Evolutionary conservation across 495 filamentous ascomycete species (phyloP).

Genomic region (Penicillium mononematosum): DNA sequence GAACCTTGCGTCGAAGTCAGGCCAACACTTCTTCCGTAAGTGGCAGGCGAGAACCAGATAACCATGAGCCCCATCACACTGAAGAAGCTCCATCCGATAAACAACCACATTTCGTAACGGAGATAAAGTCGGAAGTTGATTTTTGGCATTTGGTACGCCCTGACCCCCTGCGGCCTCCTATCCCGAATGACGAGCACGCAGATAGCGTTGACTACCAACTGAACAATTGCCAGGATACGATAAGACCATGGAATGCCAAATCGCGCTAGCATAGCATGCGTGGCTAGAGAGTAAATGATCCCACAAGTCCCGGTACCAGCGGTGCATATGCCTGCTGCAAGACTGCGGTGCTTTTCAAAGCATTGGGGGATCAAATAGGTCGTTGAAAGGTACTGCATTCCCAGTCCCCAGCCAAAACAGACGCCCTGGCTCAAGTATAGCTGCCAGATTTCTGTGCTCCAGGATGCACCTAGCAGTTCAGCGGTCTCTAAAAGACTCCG

Average conservation of each 20-base stretch:
- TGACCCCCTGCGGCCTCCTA: not conserved
- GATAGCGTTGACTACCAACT: not conserved
- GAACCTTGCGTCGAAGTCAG: not conserved
- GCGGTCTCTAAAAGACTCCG: constrained; percentile 55
- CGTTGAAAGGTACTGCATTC: constrained; percentile 65
- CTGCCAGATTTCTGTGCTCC: constrained; percentile 63
- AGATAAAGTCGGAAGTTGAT: not conserved
- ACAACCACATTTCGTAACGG: constrained; percentile 6
- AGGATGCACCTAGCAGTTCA: constrained; percentile 61
- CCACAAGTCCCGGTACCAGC: constrained; percentile 70
- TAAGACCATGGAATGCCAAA: not conserved
- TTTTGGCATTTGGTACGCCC: not conserved
- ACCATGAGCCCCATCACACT: not conserved
- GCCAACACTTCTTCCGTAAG: not conserved
- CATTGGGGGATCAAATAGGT: constrained; percentile 65
- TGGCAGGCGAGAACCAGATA: not conserved
- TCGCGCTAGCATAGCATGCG: constrained; percentile 40
- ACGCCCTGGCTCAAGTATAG: constrained; percentile 70
- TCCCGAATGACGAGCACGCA: not conserved
- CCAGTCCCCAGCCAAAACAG: constrained; percentile 68
- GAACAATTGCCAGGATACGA: not conserved
- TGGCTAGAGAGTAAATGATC: constrained; percentile 48
- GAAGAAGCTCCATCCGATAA: constrained; percentile 2
- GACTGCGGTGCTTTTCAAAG: constrained; percentile 63
- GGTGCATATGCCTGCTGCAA: constrained; percentile 69